Evolutionary conservation across 495 filamentous ascomycete genomes (phyloP).

Genomic region (Glutinoglossum americanum): DNA sequence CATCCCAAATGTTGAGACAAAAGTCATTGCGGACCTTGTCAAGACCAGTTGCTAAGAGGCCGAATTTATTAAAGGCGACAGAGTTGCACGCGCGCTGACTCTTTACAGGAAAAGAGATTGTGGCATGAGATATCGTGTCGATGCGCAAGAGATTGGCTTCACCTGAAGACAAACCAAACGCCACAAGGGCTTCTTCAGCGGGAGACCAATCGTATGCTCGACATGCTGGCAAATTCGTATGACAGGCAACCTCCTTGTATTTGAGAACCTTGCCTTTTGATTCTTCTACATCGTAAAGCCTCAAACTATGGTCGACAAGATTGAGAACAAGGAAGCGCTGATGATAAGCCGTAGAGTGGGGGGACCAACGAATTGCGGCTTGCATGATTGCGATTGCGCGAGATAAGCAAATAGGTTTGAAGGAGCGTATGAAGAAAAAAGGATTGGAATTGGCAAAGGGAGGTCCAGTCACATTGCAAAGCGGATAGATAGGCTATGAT

Average conservation of each 20-base stretch:
- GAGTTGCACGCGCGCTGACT: slow-evolving; percentile 78
- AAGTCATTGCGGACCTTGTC: slow-evolving; percentile 84
- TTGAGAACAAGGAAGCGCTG: slow-evolving; percentile 72
- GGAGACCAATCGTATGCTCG: slow-evolving; percentile 94
- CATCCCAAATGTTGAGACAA: slow-evolving; percentile 86
- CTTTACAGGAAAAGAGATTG: slow-evolving; percentile 55
- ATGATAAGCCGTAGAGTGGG: slow-evolving; percentile 38
- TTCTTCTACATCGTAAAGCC: slow-evolving; percentile 50
- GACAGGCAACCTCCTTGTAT: slow-evolving; percentile 45
- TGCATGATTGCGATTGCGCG: slow-evolving; percentile 26
- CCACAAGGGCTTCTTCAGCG: slow-evolving; percentile 50
- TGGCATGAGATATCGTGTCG: slow-evolving; percentile 39
- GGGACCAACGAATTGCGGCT: slow-evolving; percentile 72
- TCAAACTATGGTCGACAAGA: slow-evolving; percentile 54
- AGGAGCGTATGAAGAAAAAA: not conserved
- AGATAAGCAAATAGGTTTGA: not conserved
- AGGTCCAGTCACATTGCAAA: not conserved
- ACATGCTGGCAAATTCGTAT: slow-evolving; percentile 63
- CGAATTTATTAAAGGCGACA: slow-evolving; percentile 63
- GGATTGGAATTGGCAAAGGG: not conserved
- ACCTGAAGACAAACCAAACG: slow-evolving; percentile 66
- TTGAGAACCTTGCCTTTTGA: slow-evolving; percentile 35
- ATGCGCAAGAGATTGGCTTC: slow-evolving; percentile 66
- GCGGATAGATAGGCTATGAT: not conserved
- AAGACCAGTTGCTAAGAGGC: slow-evolving; percentile 65